phyloP scores from a whole-genome alignment of 192 early-diverging fungal species.

The Gonapodya sp. region DNA sequence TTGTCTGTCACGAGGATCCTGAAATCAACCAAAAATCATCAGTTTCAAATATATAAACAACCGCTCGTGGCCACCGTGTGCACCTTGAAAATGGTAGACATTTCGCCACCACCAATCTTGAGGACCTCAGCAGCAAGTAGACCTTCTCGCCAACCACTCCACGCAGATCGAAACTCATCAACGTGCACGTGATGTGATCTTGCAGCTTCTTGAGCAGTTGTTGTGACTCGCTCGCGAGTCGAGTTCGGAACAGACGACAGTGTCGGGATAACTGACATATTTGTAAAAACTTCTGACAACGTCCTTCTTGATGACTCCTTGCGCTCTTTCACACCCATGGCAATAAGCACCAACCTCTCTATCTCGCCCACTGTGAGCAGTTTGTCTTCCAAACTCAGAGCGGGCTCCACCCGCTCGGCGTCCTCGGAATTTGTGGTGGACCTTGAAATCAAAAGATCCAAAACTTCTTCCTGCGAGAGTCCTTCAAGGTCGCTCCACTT shows the following conservation, averaged over 20 bases:
- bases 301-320: background rate
- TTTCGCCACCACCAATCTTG: background rate
- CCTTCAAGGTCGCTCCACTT: background rate
- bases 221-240: background rate
- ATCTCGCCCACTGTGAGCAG: background rate
- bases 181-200: background rate
- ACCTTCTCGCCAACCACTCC: background rate
- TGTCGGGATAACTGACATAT: no score
- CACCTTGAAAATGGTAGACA: background rate
- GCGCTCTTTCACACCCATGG: conserved; percentile 4
- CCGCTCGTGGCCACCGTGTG: background rate
- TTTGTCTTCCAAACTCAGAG: background rate
- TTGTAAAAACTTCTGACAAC: no score
- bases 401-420: background rate
- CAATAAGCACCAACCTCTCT: background rate
- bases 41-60: background rate
- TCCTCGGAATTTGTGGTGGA: background rate
- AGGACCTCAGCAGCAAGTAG: background rate
- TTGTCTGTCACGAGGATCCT: conserved; percentile 12
- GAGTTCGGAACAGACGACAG: background rate
- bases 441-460: background rate
- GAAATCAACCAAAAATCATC: background rate
- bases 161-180: background rate
- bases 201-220: background rate
- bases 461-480: background rate